Base-by-base conservation (phyloP, 176 grass and related monocot genomes). In the Otatea glauca region DNA sequence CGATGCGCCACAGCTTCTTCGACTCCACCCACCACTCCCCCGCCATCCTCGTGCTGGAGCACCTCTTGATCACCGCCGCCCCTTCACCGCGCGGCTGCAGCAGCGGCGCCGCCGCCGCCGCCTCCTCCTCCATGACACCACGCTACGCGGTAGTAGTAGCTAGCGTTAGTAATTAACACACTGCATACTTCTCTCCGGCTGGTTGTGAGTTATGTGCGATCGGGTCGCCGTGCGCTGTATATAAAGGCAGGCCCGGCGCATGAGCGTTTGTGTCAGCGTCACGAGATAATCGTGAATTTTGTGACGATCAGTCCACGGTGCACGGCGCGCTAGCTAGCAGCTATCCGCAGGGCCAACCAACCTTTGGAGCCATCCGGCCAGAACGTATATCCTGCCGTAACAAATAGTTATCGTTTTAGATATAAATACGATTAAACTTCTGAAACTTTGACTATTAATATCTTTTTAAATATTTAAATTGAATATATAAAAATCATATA, bases 1-100 rank as follows among this genome's bases (percentile, higher is more conserved):
- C 94, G 78, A 96, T 83, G 7, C 21, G 6, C 92, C 88, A 94
- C 60, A 91, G 68, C 83, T 83, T 83, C 82, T 88, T 86, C 23
- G 88, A 72, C 86, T 90, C 93, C 64, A 75, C 68, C 71, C 83
- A 91, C 78, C 85, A 85, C 78, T 80, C 80, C 65, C 5, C 23
- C 72, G 63, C 89, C 67, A 73, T 45, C 70, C 35, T 69, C 14
- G n/a, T n/a, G 6, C 6, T 25, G 24, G 27, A 10, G 6, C 61
- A 50, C 44, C 16, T 14, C 64, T 54, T 50, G 27, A 17, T 20
- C 77, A 9, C 24, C 77, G 20, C 45, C 44, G 21, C 82, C 35
- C 38, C 38, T 24, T 49, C 70, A 48, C 60, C 71, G 71, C 78
- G 65, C 15, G 15, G 53, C 79, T 5, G 38, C 78, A 82, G 82